phyloP scores from a whole-genome alignment of 192 early-diverging fungal species.

The Lunasporangiospora selenospora region DNA sequence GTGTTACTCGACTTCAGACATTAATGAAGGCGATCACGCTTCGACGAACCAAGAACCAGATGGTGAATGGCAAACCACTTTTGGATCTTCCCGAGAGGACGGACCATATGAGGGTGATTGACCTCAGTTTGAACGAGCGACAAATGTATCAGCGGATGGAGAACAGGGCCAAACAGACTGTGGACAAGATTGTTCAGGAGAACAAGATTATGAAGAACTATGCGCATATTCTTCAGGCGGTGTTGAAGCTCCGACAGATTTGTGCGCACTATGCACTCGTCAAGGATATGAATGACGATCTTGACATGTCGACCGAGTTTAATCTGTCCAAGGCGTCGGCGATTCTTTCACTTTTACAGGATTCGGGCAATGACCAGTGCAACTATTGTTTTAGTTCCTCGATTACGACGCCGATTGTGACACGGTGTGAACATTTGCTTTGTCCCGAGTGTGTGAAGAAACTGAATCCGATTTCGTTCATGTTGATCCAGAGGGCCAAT shows the following conservation, averaged over 20 bases:
- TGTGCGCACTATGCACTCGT: slow-evolving; percentile 49
- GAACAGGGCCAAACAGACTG: slow-evolving; percentile 64
- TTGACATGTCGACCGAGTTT: slow-evolving; percentile 40
- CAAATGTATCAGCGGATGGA: slow-evolving; percentile 76
- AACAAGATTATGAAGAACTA: slow-evolving; percentile 76
- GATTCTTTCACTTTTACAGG: slow-evolving; percentile 32
- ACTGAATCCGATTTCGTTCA: slow-evolving; percentile 27
- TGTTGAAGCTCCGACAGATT: slow-evolving; percentile 54
- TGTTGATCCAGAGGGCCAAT: slow-evolving; percentile 33
- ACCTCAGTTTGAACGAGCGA: slow-evolving; percentile 66
- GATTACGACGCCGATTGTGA: slow-evolving; percentile 30
- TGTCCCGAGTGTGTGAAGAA: slow-evolving; percentile 48
- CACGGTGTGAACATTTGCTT: slow-evolving; percentile 48
- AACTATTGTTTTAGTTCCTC: slow-evolving; percentile 32
- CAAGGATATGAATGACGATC: slow-evolving; percentile 35
- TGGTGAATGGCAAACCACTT: slow-evolving; percentile 76
- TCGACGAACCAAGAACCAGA: slow-evolving; percentile 88
- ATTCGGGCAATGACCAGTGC: slow-evolving; percentile 49
- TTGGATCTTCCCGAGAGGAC: slow-evolving; percentile 75
- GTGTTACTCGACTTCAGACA: slow-evolving; percentile 59
- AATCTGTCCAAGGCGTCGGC: slow-evolving; percentile 29
- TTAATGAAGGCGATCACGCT: slow-evolving; percentile 81
- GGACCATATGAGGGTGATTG: slow-evolving; percentile 63
- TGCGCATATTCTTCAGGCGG: slow-evolving; percentile 64
- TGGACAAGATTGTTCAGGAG: slow-evolving; percentile 58